These are phyloP conservation scores for Beauveria caledonica DNA, from an alignment of 2,329 filamentous ascomycete species.

Conservation along the genomic window DNA sequence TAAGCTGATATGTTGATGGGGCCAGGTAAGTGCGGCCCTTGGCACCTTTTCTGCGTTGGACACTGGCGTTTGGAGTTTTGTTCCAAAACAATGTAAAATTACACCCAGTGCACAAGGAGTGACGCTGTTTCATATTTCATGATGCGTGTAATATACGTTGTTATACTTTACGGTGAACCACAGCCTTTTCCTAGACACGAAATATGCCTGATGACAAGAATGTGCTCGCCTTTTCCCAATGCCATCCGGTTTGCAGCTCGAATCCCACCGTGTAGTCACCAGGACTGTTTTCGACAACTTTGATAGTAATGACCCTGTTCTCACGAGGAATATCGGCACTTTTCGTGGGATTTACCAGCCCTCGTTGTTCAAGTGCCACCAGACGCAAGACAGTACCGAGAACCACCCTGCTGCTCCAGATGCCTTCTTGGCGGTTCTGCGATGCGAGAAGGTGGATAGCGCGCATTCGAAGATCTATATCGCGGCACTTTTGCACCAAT, in stretches of 20 bases:
- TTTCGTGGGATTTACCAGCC: not conserved
- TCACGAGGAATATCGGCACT: slow-evolving; percentile 9
- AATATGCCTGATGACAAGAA: not conserved
- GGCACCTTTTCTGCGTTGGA: not conserved
- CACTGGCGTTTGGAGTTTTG: not conserved
- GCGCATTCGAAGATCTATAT: not conserved
- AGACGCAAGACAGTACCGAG: not conserved
- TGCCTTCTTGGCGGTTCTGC: slow-evolving; percentile 6
- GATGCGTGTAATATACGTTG: not conserved
- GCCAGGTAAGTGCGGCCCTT: too few relatives aligned
- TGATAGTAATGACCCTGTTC: slow-evolving; percentile 1
- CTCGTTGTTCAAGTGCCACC: slow-evolving; percentile 5
- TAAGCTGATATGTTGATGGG: slow-evolving; percentile 51
- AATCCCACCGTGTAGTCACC: slow-evolving; percentile 8
- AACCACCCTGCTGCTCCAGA: slow-evolving; percentile 8
- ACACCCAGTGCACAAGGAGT: not conserved
- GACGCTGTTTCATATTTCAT: not conserved
- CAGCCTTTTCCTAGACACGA: not conserved
- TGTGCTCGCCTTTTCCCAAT: slow-evolving; percentile 4
- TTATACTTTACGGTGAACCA: not conserved
- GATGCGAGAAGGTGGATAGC: slow-evolving; percentile 1
- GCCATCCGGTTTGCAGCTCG: not conserved
- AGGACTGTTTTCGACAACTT: not conserved
- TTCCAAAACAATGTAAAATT: not conserved
- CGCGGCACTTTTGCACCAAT: slow-evolving; percentile 7